phyloP scores from a whole-genome alignment of 495 filamentous ascomycete genomes.

The Rostrohypoxylon terebratum region DNA sequence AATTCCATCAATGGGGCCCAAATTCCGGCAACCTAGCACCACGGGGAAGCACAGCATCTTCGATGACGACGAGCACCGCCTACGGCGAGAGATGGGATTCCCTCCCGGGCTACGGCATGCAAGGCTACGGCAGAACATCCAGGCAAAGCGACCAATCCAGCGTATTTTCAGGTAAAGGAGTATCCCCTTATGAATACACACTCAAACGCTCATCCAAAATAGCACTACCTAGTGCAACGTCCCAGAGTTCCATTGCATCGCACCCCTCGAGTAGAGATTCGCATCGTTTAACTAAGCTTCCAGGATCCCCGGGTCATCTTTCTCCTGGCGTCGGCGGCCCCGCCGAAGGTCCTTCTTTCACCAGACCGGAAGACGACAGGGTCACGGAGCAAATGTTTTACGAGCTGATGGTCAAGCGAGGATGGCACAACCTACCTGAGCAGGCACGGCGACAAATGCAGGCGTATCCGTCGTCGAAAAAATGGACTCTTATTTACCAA shows the following conservation, averaged over 20 bases:
- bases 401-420: slow-evolving; percentile 95
- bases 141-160: slow-evolving; percentile 56
- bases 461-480: slow-evolving; percentile 91
- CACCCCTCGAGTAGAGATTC: slow-evolving; percentile 61
- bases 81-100: slow-evolving; percentile 72
- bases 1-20: slow-evolving; percentile 79
- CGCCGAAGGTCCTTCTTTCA: slow-evolving; percentile 69
- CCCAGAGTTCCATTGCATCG: slow-evolving; percentile 62
- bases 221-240: slow-evolving; percentile 62
- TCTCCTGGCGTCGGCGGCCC: slow-evolving; percentile 54
- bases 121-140: slow-evolving; percentile 53
- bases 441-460: slow-evolving; percentile 95
- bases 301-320: slow-evolving; percentile 55
- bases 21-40: slow-evolving; percentile 38
- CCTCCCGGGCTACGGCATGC: slow-evolving; percentile 63
- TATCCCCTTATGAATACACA: slow-evolving; percentile 76
- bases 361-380: slow-evolving; percentile 80
- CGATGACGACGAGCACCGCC: slow-evolving; percentile 58
- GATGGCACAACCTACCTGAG: slow-evolving; percentile 96
- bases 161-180: slow-evolving; percentile 76
- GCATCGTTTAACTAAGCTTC: slow-evolving; percentile 62
- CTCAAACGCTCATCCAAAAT: slow-evolving; percentile 72
- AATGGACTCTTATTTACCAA: slow-evolving; percentile 97
- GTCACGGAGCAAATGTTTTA: slow-evolving; percentile 93
- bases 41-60: slow-evolving; percentile 66